Conservation (phyloP, 2,329 filamentous ascomycete genomes). For the Aspergillus pseudonomiae region DNA sequence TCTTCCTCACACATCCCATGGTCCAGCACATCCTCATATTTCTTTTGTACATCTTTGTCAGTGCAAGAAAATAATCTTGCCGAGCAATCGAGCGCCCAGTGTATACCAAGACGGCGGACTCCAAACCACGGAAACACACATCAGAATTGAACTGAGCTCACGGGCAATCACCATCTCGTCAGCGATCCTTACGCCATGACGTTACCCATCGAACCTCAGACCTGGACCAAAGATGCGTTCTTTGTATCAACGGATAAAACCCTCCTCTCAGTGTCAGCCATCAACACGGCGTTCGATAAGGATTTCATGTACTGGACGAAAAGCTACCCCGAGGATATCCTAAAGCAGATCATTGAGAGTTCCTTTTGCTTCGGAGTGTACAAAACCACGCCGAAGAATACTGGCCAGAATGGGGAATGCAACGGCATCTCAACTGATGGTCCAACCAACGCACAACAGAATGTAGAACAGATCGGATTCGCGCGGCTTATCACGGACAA, state of each 20-base stretch:
- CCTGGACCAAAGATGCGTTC: conserved; percentile 15
- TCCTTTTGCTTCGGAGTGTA: conserved; percentile 66
- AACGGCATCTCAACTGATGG: conserved; percentile 3
- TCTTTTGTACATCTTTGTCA: not conserved
- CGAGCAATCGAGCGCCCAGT: no score
- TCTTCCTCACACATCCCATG: not conserved
- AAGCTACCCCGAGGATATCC: conserved; percentile 50
- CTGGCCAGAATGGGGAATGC: not conserved
- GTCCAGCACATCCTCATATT: not conserved
- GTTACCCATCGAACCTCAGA: conserved; percentile 8
- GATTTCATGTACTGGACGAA: conserved; percentile 66
- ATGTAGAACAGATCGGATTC: conserved; percentile 56
- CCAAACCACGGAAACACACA: not conserved
- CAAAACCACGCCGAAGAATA: not conserved
- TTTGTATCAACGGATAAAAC: conserved; percentile 62
- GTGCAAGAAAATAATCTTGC: no score
- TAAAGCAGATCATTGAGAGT: conserved; percentile 58
- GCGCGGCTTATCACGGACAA: conserved; percentile 70
- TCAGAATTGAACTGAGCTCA: not conserved
- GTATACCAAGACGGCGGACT: no score
- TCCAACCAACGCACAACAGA: conserved; percentile 1
- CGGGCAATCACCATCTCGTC: no score
- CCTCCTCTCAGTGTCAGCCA: conserved; percentile 57
- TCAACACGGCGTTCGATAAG: conserved; percentile 60
- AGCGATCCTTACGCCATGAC: conserved; percentile 6